These are phyloP conservation scores for Barnettozyma pratensis DNA, from an alignment of 805 yeast species.

Conservation along the genomic window DNA sequence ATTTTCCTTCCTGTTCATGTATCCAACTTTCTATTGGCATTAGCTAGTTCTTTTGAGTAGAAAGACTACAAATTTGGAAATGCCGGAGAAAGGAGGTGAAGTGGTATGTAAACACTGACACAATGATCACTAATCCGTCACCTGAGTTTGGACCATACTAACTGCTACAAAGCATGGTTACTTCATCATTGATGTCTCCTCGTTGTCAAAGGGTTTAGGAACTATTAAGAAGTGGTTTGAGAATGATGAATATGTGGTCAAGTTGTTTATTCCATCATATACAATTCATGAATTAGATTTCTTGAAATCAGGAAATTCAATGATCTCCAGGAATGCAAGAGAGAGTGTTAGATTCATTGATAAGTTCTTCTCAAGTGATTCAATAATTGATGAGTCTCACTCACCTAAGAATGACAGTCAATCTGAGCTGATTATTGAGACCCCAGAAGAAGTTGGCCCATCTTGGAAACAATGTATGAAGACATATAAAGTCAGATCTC, in stretches of 20 bases:
- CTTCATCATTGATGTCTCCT: slow-evolving; percentile 62
- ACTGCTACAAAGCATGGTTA: slow-evolving; percentile 14
- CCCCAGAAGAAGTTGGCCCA: slow-evolving; percentile 42
- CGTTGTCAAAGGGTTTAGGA: slow-evolving; percentile 64
- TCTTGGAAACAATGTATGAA: slow-evolving; percentile 43
- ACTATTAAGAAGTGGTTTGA: slow-evolving; percentile 60
- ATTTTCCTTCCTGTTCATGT: no score
- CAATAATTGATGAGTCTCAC: not conserved
- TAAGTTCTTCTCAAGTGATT: slow-evolving; percentile 21
- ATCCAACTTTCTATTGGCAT: no score
- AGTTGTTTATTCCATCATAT: slow-evolving; percentile 48
- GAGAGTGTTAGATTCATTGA: slow-evolving; percentile 63
- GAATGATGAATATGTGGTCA: slow-evolving; percentile 28
- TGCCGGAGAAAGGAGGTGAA: not conserved
- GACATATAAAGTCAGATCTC: slow-evolving; percentile 38
- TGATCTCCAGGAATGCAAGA: slow-evolving; percentile 58
- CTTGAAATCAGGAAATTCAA: slow-evolving; percentile 46
- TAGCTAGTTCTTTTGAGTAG: no score
- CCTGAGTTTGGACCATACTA: not conserved
- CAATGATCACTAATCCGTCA: no score
- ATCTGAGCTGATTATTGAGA: slow-evolving; percentile 28
- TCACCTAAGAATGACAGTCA: slow-evolving; percentile 14
- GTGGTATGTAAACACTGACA: not conserved
- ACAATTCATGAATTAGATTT: slow-evolving; percentile 58
- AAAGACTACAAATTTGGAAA: not conserved